Evolutionary conservation across 768 basidiomycete species (phyloP), one percentile per base, ranked within the genome.

Genomic region (Tulasnella sp.): DNA sequence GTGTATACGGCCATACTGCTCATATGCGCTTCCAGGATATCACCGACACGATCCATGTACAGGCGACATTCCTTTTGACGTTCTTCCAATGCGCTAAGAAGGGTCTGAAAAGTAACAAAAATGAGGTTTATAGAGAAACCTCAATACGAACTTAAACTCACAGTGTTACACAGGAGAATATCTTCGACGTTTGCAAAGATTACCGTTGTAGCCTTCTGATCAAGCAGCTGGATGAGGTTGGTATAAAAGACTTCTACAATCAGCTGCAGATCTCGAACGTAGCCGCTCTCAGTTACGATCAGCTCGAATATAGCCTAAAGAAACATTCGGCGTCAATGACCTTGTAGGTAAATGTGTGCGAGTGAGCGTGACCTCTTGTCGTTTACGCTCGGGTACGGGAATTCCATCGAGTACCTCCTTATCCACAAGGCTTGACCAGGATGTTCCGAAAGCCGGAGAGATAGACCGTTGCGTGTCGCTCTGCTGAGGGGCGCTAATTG

Each of bases 151-250:
- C 42, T 15, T 6, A 23, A 0, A 62, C 80, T 60, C 63, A 86
- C 87, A 9, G 89, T 94, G 63, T 94, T 93, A 39, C 81, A 84
- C 29, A 97, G 69, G 3, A 97, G 72, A 48, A 97, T 82, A 63
- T 97, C 93, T 66, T 98, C 93, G 21, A 97, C 75, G 63, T 98
- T 98, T 4, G 86, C 86, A 64, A 97, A 98, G 15, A 98, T 80
- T 42, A 83, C 84, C 2, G 77, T 82, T 17, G 83, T 76, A 4
- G 87, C 86, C 65, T 87, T 87, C 57, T 74, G 72, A 2, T 86
- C 84, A 6, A 97, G 72, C 14, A 86, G 66, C 0, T 77, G 71
- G 43, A 92, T 69, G 70, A 97, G 71, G 59, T 79, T 81, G 0
- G 84, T 81, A 69, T 92, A 94, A 70, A 96, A 98, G 12, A 88